Evolutionary conservation across 225 moss, liverwort and hornwort species (phyloP).

Genomic region (Pleurozium schreberi): DNA sequence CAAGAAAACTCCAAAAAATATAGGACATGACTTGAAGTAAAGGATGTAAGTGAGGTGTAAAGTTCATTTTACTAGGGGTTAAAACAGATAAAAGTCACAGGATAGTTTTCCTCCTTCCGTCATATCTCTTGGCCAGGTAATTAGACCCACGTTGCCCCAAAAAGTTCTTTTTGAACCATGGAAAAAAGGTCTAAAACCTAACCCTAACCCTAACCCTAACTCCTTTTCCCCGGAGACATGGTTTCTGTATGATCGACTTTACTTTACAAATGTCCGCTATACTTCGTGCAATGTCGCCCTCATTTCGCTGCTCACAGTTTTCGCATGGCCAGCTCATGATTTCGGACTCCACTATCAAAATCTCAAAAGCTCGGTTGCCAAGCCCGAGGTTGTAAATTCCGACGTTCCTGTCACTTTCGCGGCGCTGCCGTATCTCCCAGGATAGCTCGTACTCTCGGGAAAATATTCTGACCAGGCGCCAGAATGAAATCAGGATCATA

Average conservation of each 20-base stretch:
- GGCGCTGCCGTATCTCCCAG: background rate
- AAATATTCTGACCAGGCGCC: slow-evolving; percentile 52
- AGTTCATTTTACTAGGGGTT: too few relatives aligned
- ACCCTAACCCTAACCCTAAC: background rate
- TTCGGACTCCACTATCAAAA: background rate
- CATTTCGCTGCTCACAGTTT: background rate
- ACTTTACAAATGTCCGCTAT: background rate
- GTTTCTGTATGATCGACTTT: background rate
- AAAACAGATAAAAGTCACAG: background rate
- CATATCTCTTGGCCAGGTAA: background rate
- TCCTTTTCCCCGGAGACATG: background rate
- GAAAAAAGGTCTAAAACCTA: background rate
- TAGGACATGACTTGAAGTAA: too few relatives aligned
- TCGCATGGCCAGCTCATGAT: background rate
- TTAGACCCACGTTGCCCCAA: background rate
- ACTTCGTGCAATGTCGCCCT: background rate
- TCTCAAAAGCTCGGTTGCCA: background rate
- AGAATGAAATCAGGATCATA: slow-evolving; percentile 41
- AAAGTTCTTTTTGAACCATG: background rate
- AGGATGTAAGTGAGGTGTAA: too few relatives aligned
- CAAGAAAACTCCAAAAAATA: too few relatives aligned
- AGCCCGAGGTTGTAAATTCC: background rate
- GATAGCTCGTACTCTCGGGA: slow-evolving; percentile 17
- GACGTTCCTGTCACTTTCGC: background rate
- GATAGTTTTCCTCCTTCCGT: background rate